These are phyloP conservation scores for Fraxinus dipetala DNA, from an alignment of 305 asterid species.

Conservation along the genomic window DNA sequence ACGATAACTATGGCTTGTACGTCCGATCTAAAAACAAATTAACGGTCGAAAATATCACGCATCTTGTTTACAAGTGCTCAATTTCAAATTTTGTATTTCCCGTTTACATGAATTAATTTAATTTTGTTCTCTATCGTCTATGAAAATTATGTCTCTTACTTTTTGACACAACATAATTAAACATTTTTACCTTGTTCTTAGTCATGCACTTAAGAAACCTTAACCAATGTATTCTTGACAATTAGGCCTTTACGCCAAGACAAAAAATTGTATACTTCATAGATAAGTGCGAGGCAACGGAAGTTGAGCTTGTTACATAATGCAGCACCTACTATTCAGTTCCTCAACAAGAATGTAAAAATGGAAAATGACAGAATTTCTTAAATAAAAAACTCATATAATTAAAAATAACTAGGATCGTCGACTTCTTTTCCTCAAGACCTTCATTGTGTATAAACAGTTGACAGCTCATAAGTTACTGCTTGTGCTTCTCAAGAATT, in stretches of 20 bases:
- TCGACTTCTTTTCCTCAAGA: neutral
- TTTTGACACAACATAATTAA: too few species aligned
- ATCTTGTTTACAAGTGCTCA: neutral
- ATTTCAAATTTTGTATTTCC: neutral
- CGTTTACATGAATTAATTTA: neutral
- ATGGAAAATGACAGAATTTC: neutral
- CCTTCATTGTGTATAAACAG: neutral
- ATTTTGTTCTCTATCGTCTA: neutral
- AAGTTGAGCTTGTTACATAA: too few species aligned
- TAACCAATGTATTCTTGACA: neutral
- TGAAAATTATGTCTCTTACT: neutral
- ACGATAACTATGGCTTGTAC: too few species aligned
- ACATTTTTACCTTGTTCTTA: too few species aligned
- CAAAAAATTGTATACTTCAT: too few species aligned
- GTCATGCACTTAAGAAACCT: too few species aligned
- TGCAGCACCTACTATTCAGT: neutral
- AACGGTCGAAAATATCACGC: too few species aligned
- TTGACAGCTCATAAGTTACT: neutral
- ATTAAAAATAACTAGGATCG: neutral
- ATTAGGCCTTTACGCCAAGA: neutral
- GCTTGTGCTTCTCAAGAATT: neutral
- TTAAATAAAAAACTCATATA: neutral
- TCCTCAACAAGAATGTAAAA: neutral
- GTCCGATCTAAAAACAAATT: too few species aligned
- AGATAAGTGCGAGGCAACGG: too few species aligned